A percentile compares a stretch with the other conserved stretches of the same genome.
phyloP scores from a whole-genome alignment of 179 eudicot species.

The Beta lomatogona region DNA sequence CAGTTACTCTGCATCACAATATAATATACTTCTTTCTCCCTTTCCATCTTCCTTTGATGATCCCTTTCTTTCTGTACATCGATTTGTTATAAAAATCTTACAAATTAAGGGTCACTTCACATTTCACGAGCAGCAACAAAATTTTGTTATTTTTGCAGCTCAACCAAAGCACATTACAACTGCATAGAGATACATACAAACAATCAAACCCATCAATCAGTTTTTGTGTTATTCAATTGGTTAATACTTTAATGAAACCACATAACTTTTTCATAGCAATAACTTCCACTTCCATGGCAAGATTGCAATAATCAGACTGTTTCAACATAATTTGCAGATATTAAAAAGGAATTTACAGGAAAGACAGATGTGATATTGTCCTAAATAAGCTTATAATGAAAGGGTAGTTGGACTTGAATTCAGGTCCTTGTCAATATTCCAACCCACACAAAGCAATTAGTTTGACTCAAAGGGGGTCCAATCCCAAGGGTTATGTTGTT shows the following conservation, averaged over 20 bases:
- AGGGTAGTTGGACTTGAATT: background rate
- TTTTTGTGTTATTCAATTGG: too few relatives aligned
- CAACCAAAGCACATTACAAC: background rate
- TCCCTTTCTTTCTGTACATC: slow-evolving; percentile 9
- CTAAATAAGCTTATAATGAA: too few relatives aligned
- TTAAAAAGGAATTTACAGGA: too few relatives aligned
- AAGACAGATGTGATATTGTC: too few relatives aligned
- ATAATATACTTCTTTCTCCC: background rate
- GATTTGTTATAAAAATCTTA: background rate
- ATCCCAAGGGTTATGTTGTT: background rate
- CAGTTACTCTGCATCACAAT: background rate
- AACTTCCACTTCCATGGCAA: too few relatives aligned
- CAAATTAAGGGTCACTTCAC: background rate
- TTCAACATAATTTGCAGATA: too few relatives aligned
- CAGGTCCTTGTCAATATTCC: background rate
- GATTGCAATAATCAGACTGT: too few relatives aligned
- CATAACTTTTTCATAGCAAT: too few relatives aligned
- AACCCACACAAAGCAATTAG: background rate
- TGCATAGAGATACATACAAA: background rate
- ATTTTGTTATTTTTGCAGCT: background rate
- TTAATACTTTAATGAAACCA: too few relatives aligned
- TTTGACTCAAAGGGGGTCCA: background rate
- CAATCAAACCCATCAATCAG: background rate
- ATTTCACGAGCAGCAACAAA: background rate
- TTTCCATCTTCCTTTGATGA: background rate